Evolutionary conservation across 805 yeast species (phyloP).

Genomic region (Candida wancherniae): DNA sequence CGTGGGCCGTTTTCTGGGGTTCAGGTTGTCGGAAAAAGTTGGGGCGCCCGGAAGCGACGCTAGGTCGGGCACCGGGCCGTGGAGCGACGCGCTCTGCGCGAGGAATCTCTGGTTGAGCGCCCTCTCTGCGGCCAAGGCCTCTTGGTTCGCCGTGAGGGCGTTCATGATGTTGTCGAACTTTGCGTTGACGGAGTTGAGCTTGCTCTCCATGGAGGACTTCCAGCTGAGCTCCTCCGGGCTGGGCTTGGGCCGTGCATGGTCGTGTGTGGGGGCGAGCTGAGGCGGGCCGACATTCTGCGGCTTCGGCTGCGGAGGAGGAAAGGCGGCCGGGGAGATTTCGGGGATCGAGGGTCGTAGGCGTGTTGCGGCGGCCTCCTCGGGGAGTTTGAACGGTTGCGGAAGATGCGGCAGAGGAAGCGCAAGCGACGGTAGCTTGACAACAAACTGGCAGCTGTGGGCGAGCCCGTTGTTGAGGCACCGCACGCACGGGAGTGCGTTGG

Average conservation of each 20-base stretch:
- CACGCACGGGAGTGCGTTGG: slow-evolving; percentile 48
- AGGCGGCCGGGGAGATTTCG: not conserved
- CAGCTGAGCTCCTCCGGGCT: slow-evolving; percentile 20
- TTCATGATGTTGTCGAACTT: slow-evolving; percentile 36
- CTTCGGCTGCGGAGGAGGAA: not conserved
- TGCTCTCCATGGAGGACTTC: slow-evolving; percentile 32
- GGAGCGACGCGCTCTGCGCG: slow-evolving; percentile 1
- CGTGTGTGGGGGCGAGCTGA: not conserved
- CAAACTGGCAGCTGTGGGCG: slow-evolving; percentile 47
- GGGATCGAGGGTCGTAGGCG: not conserved
- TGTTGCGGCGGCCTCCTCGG: not conserved
- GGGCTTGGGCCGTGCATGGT: not conserved
- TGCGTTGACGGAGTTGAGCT: slow-evolving; percentile 32
- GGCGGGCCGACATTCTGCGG: no score
- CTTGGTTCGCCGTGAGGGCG: slow-evolving; percentile 28
- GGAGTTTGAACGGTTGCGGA: slow-evolving; percentile 1
- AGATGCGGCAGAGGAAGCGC: slow-evolving; percentile 22
- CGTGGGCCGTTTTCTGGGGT: not conserved
- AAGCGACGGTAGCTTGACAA: slow-evolving; percentile 46
- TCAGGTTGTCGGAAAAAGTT: not conserved
- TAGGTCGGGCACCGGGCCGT: slow-evolving; percentile 2
- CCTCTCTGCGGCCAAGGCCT: slow-evolving; percentile 20
- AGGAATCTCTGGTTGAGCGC: slow-evolving; percentile 7
- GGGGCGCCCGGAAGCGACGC: not conserved
- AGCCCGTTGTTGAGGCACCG: slow-evolving; percentile 50